Evolutionary conservation across 805 yeast species (phyloP).

Genomic region (Yarrowia sp.): DNA sequence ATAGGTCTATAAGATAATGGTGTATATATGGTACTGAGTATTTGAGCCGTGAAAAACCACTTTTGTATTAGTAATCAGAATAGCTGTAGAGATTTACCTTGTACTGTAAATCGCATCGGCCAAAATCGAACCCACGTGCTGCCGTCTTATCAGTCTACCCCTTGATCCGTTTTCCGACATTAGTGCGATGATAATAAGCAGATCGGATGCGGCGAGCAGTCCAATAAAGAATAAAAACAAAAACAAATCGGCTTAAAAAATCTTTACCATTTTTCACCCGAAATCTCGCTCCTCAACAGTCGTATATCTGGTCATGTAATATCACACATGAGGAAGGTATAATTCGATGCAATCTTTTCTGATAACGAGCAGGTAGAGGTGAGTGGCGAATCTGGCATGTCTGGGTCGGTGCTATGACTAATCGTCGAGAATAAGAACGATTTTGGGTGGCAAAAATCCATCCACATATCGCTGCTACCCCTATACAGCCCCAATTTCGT

Average conservation of each 20-base stretch:
- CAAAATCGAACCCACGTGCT: conserved; percentile 21
- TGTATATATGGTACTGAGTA: not conserved
- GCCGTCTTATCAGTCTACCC: conserved; percentile 4
- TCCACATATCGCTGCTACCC: not conserved
- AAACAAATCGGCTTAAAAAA: no score
- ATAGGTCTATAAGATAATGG: not conserved
- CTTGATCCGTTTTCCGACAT: no score
- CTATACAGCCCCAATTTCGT: not conserved
- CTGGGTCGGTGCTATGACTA: no score
- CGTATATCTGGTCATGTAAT: not conserved
- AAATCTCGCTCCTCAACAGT: no score
- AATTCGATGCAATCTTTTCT: no score
- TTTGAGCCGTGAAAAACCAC: no score
- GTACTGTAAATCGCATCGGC: no score
- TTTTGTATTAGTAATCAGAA: not conserved
- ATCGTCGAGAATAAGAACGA: not conserved
- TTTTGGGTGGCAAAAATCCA: not conserved
- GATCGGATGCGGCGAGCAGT: not conserved
- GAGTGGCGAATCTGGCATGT: no score
- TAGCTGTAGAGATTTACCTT: no score
- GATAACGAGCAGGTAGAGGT: not conserved
- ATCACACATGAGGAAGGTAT: no score
- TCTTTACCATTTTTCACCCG: no score
- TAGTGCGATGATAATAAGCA: not conserved
- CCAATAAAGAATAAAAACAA: not conserved